Base-by-base conservation (phyloP, 257 asterid genomes). In the Lithospermum erythrorhizon region DNA sequence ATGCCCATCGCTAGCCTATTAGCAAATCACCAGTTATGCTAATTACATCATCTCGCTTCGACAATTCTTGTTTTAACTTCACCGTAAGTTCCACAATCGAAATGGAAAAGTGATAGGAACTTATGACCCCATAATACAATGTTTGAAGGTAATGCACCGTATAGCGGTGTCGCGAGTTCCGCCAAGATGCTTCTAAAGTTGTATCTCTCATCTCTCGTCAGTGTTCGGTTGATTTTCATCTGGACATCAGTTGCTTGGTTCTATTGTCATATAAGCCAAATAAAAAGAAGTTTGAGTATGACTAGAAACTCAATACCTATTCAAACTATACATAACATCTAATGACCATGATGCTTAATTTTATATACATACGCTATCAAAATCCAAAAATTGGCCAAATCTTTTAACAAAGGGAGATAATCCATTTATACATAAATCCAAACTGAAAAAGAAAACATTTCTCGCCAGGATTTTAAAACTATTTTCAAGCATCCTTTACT, bases 1-100 rank as follows among this genome's bases (percentile, higher is more conserved):
- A n/a, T n/a, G n/a, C n/a, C 96, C 96, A 72, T 88, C 94, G n/a
- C n/a, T n/a, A 20, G 95, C 96, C 96, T 69, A 88, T 68, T 25
- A 85, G 90, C 71, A 88, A 68, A 76, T 88, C 81, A 21, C 87
- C 72, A 23, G 57, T 70, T 24, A 80, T 59, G 23, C 82, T 82
- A 9, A 75, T 47, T 17, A 77, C 70, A 70, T 72, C 71, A 61
- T 79, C 77, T 30, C n/a, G 80, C 76, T 69, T 76, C 76, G 64
- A 83, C 72, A 27, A 69, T 72, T 75, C 78, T 65, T 1, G 78
- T 72, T 61, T 52, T 61, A 56, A 80, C 80, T 21, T 62, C 37
- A 15, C 80, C 88, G 23, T 58, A 27, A 55, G 68, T 63, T 78
- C 74, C 77, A 45, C 76, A 86, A 53, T 66, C 75, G 2, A 79